These are phyloP conservation scores for Ploettnerulaceae sp. DNA, from an alignment of 2,329 filamentous ascomycete species.

Conservation along the genomic window DNA sequence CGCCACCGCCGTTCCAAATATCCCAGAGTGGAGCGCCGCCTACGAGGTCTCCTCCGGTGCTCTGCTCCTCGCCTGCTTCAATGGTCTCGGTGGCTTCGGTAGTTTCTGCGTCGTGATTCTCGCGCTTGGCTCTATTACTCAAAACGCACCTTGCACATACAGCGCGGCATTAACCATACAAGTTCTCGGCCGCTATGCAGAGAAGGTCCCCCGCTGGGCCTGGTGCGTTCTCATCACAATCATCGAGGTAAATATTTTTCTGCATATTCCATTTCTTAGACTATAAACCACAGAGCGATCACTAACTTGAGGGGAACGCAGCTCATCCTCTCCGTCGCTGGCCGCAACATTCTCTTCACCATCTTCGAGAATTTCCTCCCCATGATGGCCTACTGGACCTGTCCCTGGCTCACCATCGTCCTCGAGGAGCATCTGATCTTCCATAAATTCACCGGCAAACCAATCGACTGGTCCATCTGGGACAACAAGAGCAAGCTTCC, in stretches of 20 bases:
- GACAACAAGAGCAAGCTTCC: slow-evolving; percentile 54
- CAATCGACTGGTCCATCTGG: slow-evolving; percentile 38
- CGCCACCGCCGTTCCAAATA: slow-evolving; percentile 16
- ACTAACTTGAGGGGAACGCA: neutral
- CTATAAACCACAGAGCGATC: neutral
- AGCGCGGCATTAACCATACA: slow-evolving; percentile 61
- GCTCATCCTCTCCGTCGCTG: slow-evolving; percentile 36
- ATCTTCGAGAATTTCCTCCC: slow-evolving; percentile 66
- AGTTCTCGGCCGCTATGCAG: slow-evolving; percentile 53
- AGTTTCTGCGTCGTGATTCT: slow-evolving; percentile 61
- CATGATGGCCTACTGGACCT: slow-evolving; percentile 66
- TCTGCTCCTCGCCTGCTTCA: slow-evolving; percentile 38
- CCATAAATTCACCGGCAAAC: slow-evolving; percentile 50
- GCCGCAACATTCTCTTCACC: slow-evolving; percentile 52
- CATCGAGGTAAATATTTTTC: slow-evolving; percentile 13
- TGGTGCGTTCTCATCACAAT: slow-evolving; percentile 33
- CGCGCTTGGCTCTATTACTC: slow-evolving; percentile 58
- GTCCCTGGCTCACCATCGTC: slow-evolving; percentile 57
- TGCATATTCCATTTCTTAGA: neutral
- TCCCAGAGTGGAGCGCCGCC: slow-evolving; percentile 14
- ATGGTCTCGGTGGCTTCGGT: slow-evolving; percentile 54
- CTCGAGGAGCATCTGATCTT: slow-evolving; percentile 59
- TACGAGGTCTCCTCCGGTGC: slow-evolving; percentile 15
- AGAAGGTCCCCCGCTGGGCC: slow-evolving; percentile 53
- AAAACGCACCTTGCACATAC: slow-evolving; percentile 60